phyloP scores from a whole-genome alignment of 495 filamentous ascomycete genomes.

The Lasiosphaeria hispida region DNA sequence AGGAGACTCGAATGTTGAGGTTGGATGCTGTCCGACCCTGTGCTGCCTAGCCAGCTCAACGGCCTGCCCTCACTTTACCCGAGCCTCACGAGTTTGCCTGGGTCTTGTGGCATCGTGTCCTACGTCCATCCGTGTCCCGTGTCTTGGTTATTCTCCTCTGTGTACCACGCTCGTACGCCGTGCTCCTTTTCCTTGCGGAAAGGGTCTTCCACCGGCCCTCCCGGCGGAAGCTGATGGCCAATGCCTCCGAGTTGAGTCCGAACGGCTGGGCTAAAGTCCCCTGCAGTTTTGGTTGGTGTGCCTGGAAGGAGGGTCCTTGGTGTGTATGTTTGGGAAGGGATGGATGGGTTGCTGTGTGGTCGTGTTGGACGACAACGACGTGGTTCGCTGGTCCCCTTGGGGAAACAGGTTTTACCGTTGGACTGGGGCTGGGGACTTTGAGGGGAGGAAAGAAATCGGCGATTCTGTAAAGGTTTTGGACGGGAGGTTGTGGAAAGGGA shows the following conservation, averaged over 20 bases:
- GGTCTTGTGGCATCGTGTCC: background rate
- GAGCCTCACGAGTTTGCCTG: background rate
- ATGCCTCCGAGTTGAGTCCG: too few species aligned
- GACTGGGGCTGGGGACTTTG: too few species aligned
- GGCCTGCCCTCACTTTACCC: background rate
- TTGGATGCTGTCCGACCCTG: background rate
- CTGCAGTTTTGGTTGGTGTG: background rate
- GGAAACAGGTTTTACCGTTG: too few species aligned
- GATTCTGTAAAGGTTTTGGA: too few species aligned
- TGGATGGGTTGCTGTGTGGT: too few species aligned
- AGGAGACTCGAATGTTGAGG: too few species aligned
- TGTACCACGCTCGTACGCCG: background rate
- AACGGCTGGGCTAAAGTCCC: background rate
- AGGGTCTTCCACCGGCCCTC: background rate
- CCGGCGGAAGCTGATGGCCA: background rate
- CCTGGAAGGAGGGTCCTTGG: too few species aligned
- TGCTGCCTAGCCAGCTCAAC: constrained; percentile 14
- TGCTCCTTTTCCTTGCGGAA: background rate
- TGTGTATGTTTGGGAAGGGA: too few species aligned
- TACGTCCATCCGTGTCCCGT: background rate
- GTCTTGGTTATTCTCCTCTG: constrained; percentile 4
- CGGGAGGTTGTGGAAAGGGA: too few species aligned
- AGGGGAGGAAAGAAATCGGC: too few species aligned
- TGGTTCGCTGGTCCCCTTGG: too few species aligned
- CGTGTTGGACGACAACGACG: too few species aligned